phyloP scores from a whole-genome alignment of 2,329 filamentous ascomycete genomes.

The Aureobasidium leucospermi region DNA sequence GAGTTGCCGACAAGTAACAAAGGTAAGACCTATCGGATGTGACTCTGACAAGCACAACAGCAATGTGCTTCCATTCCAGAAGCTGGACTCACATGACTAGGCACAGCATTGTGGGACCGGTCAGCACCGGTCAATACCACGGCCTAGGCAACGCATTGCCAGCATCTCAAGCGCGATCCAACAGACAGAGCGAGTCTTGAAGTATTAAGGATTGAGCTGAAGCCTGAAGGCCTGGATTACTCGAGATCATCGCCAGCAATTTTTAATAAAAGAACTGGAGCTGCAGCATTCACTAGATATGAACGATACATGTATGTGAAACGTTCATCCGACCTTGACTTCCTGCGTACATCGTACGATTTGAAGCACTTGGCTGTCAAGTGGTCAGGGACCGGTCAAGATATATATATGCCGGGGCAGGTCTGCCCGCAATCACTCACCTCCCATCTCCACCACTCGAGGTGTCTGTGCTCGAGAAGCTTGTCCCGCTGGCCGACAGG shows the following conservation, averaged over 20 bases:
- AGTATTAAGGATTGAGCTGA: too few relatives aligned
- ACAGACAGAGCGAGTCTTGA: background rate
- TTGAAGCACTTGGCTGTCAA: background rate
- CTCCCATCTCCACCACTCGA: too few relatives aligned
- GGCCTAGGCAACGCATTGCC: background rate
- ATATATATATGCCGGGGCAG: background rate
- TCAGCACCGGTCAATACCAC: background rate
- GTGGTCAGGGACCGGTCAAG: background rate
- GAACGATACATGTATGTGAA: too few relatives aligned
- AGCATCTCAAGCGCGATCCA: background rate
- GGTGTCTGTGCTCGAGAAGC: too few relatives aligned
- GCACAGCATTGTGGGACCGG: background rate
- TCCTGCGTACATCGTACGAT: background rate
- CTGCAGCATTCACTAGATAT: too few relatives aligned
- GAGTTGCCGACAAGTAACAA: background rate
- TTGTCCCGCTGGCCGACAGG: too few relatives aligned
- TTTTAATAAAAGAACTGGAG: too few relatives aligned
- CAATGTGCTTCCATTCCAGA: constrained; percentile 6
- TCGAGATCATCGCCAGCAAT: too few relatives aligned
- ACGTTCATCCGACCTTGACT: too few relatives aligned
- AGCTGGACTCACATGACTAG: background rate
- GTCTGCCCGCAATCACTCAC: background rate
- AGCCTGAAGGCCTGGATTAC: too few relatives aligned
- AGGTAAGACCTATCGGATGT: background rate
- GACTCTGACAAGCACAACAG: constrained; percentile 2